Evolutionary conservation across 108 stramenopile species (phyloP), one percentile per base, ranked within the genome.

Genomic region (Cyclotella kingstonii): DNA sequence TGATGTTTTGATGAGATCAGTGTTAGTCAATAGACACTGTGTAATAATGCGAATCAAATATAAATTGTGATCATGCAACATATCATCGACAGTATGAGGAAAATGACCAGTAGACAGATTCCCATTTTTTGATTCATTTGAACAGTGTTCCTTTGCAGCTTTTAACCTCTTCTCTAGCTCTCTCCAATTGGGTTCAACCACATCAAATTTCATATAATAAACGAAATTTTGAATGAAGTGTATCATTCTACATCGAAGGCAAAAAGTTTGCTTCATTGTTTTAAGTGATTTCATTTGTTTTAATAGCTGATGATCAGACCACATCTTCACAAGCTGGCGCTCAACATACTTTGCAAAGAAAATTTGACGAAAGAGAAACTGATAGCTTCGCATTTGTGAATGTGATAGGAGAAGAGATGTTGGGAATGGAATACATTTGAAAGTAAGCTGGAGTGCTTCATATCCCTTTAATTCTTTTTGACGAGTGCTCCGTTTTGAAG

Each of bases 331-430:
- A 18, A 99, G 89, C 33, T 86, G 81, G n/a, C 95, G 83, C 78
- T 98, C 97, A 14, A 97, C 96, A 68, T 96, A 90, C 80, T 98
- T 99, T 29, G 87, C 84, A 63, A 97, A 96, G 77, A 98, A 97
- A n/a, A 99, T 67, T 58, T 95, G 96, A 21, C 99, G 86, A 66
- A 97, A 99, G 23, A 98, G 57, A 30, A 98, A 78, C 77, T 97
- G 96, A 71, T 99, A 99, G 56, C 83, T 96, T 15, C 78, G 78
- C 44, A 98, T 70, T 23, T 78, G 77, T 6, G 71, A 68, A 26
- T 75, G 55, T 0, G 93, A 93, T 14, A 99, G 61, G 19, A 99
- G 76, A 31, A 99, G 68, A 12, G 94, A 93, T 0, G 89, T 64
- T 10, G 99, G 99, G 75, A 97, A 99, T 8, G 83, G 81, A 26